Conservation (phyloP, 495 filamentous ascomycete genomes). For the Cercophora samala region DNA sequence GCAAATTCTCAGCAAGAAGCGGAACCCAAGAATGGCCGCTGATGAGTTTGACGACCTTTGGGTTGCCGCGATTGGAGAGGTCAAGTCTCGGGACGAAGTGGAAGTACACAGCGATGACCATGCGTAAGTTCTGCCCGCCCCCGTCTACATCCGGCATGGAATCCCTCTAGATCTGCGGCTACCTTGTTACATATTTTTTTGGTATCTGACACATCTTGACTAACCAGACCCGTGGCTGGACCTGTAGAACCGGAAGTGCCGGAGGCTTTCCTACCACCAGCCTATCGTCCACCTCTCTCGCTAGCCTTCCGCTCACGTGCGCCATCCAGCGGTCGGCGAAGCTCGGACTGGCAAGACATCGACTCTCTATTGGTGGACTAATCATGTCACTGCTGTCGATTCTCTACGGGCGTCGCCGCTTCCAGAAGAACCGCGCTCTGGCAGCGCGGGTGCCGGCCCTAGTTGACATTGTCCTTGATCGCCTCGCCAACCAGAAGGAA, state of each 20-base stretch:
- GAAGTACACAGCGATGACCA: constrained; percentile 46
- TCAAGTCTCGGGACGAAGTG: constrained; percentile 78
- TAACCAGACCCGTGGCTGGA: constrained; percentile 71
- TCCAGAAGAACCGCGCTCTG: constrained; percentile 56
- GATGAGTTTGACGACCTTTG: constrained; percentile 91
- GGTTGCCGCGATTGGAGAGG: constrained; percentile 80
- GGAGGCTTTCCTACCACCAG: constrained; percentile 50
- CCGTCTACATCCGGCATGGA: neutral
- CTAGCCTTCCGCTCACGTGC: constrained; percentile 82
- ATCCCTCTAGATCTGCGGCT: neutral
- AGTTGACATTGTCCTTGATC: constrained; percentile 76
- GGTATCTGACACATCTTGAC: constrained; percentile 48
- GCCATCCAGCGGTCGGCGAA: constrained; percentile 83
- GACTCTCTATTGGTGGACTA: constrained; percentile 82
- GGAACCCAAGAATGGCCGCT: constrained; percentile 73
- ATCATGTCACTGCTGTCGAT: constrained; percentile 47
- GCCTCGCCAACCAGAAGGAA: constrained; percentile 76
- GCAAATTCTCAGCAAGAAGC: constrained; percentile 65
- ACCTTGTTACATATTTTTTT: constrained; percentile 9
- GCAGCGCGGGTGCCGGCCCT: constrained; percentile 70
- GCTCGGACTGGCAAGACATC: constrained; percentile 90
- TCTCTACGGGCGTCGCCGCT: constrained; percentile 56
- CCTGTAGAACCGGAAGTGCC: constrained; percentile 70
- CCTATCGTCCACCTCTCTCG: constrained; percentile 73
- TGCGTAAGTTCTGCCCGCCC: constrained; percentile 58